phyloP scores from a whole-genome alignment of 1,284 basidiomycete genomes.

The Chalciporus sp. region DNA sequence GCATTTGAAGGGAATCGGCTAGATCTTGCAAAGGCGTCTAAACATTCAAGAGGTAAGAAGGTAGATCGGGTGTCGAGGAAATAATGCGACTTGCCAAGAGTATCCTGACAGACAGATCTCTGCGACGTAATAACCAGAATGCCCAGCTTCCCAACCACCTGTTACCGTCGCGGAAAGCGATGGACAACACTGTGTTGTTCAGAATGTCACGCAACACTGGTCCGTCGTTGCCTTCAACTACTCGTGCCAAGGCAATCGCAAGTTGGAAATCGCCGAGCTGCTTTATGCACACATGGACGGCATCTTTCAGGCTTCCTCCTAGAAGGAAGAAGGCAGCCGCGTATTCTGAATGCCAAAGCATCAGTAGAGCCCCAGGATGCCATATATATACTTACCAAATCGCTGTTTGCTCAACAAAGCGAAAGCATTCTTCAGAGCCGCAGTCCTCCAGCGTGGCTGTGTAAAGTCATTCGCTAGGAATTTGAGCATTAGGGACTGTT shows the following conservation, averaged over 20 bases:
- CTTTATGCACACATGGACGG: conserved; percentile 88
- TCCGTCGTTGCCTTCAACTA: conserved; percentile 83
- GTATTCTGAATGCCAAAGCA: conserved; percentile 63
- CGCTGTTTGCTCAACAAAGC: conserved; percentile 89
- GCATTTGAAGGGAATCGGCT: conserved; percentile 54
- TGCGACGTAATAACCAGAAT: conserved; percentile 86
- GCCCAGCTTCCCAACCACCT: conserved; percentile 98
- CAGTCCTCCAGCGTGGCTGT: conserved; percentile 85
- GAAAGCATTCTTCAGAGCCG: conserved; percentile 96
- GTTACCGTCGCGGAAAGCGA: conserved; percentile 85
- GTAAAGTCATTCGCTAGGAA: conserved; percentile 93
- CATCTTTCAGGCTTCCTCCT: conserved; percentile 87
- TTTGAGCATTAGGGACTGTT: conserved; percentile 88
- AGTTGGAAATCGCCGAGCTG: conserved; percentile 91
- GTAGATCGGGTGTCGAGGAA: neutral
- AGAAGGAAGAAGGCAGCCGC: conserved; percentile 98
- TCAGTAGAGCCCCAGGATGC: conserved; percentile 4
- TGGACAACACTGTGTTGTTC: conserved; percentile 75
- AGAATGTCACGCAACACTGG: conserved; percentile 77
- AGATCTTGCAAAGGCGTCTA: conserved; percentile 81
- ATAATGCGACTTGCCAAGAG: conserved; percentile 60
- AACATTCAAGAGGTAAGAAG: conserved; percentile 4
- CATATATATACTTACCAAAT: conserved; percentile 65
- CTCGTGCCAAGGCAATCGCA: conserved; percentile 83
- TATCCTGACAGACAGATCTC: conserved; percentile 85